Evolutionary conservation across 768 basidiomycete species (phyloP).

Genomic region (Suillus decipiens): DNA sequence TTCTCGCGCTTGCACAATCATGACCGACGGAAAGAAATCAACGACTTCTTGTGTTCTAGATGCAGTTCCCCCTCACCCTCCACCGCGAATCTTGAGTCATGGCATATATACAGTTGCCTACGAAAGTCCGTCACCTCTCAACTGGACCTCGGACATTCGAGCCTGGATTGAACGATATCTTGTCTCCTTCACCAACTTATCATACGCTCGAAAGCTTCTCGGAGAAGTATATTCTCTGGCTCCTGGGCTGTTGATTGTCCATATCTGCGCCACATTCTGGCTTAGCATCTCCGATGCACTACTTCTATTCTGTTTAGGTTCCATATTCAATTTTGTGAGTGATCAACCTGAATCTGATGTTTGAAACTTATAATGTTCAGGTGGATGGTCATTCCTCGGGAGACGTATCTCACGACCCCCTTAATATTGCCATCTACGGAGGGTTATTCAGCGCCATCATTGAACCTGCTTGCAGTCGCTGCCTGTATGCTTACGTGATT

Average conservation of each 20-base stretch:
- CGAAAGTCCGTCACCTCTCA: slow-evolving; percentile 15
- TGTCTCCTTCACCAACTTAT: slow-evolving; percentile 1
- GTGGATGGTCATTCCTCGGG: slow-evolving; percentile 11
- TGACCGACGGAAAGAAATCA: slow-evolving; percentile 4
- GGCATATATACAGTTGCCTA: slow-evolving; percentile 27
- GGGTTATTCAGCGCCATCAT: slow-evolving; percentile 32
- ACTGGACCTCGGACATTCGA: slow-evolving; percentile 1
- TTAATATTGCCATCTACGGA: slow-evolving; percentile 24
- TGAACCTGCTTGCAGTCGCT: slow-evolving; percentile 23
- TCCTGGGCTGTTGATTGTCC: slow-evolving; percentile 20
- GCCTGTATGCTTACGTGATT: slow-evolving; percentile 21
- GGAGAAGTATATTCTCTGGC: slow-evolving; percentile 25
- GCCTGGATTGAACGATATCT: background rate
- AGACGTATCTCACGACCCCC: background rate
- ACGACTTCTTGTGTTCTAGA: background rate
- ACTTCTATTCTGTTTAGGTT: slow-evolving; percentile 36
- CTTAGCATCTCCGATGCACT: slow-evolving; percentile 33
- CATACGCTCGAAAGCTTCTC: slow-evolving; percentile 13
- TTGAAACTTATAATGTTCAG: slow-evolving; percentile 13
- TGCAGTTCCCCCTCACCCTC: background rate
- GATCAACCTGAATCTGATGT: background rate
- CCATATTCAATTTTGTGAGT: slow-evolving; percentile 31
- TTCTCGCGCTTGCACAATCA: background rate
- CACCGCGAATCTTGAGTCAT: slow-evolving; percentile 13
- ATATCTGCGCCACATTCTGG: slow-evolving; percentile 34